Conservation (phyloP, 176 grass and related monocot species). For the Zoysia japonica region DNA sequence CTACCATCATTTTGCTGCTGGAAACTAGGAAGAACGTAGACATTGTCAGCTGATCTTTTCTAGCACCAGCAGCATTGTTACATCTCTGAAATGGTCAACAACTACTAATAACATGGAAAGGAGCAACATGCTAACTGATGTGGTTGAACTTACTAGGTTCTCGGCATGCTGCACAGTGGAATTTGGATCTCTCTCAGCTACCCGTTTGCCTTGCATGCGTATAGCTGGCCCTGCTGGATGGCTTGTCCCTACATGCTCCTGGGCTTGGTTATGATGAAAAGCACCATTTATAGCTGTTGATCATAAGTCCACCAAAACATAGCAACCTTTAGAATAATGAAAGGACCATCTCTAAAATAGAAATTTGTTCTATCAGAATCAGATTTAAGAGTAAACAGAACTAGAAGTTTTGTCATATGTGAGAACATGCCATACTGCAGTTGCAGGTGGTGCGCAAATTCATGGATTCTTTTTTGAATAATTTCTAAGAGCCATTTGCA, state of each 20-base stretch:
- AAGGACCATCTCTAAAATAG: not conserved
- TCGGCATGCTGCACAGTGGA: constrained; percentile 33
- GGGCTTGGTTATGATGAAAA: constrained; percentile 42
- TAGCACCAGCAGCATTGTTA: constrained; percentile 33
- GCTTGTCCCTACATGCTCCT: constrained; percentile 50
- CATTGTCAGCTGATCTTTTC: constrained; percentile 43
- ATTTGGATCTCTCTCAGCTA: constrained; percentile 39
- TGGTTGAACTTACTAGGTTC: constrained; percentile 48
- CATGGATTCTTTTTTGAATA: not conserved
- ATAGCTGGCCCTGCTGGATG: constrained; percentile 44
- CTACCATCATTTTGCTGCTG: constrained; percentile 46
- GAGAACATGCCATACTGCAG: constrained; percentile 16
- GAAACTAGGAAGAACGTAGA: constrained; percentile 50
- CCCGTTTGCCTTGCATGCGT: constrained; percentile 58
- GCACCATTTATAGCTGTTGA: constrained; percentile 49
- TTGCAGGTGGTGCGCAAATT: not conserved
- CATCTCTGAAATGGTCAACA: constrained; percentile 42
- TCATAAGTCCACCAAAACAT: constrained; percentile 3
- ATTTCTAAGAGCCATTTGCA: too few relatives aligned
- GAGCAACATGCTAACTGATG: constrained; percentile 6
- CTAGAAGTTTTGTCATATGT: not conserved
- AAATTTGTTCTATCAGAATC: constrained; percentile 9
- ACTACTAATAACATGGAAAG: constrained; percentile 5
- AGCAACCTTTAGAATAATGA: constrained; percentile 20
- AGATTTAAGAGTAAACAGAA: not conserved